phyloP scores from a whole-genome alignment of 2,329 filamentous ascomycete genomes.

The Metarhizium rileyi region DNA sequence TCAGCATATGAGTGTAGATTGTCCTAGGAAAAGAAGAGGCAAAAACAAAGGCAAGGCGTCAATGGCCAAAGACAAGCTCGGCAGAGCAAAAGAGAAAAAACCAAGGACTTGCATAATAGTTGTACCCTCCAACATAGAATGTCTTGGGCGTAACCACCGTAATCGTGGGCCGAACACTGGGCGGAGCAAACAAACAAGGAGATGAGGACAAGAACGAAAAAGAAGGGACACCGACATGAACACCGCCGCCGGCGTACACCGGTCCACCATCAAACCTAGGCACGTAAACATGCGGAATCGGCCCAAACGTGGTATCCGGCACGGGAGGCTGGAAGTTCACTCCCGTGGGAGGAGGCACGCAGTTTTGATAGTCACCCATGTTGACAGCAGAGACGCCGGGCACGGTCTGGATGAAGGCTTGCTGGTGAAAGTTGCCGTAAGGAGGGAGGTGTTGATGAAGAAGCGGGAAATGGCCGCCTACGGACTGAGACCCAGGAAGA shows the following conservation, averaged over 20 bases:
- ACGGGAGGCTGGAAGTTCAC: slow-evolving; percentile 49
- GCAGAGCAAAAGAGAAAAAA: not conserved
- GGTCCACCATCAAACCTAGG: slow-evolving; percentile 38
- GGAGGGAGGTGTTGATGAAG: slow-evolving; percentile 8
- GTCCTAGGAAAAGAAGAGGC: not conserved
- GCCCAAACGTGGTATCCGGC: slow-evolving; percentile 46
- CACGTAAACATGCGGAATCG: slow-evolving; percentile 44
- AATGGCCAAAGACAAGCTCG: not conserved
- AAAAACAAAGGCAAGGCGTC: slow-evolving; percentile 9
- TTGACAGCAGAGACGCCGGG: slow-evolving; percentile 4
- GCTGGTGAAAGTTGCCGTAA: slow-evolving; percentile 7
- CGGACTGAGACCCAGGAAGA: slow-evolving; percentile 1
- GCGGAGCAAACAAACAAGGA: slow-evolving; percentile 14
- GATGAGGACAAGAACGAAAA: slow-evolving; percentile 3
- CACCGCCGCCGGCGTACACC: slow-evolving; percentile 5
- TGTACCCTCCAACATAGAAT: slow-evolving; percentile 20
- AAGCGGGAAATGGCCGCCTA: slow-evolving; percentile 1
- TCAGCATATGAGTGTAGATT: not conserved
- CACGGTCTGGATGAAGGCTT: slow-evolving; percentile 11
- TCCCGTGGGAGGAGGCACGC: slow-evolving; percentile 31
- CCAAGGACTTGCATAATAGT: slow-evolving; percentile 31
- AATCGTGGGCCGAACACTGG: slow-evolving; percentile 14
- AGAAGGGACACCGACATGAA: slow-evolving; percentile 22
- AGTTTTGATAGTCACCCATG: slow-evolving; percentile 34
- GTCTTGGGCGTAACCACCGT: slow-evolving; percentile 24